Percentiles rank a stretch among this genome's conserved stretches.
phyloP scores from a whole-genome alignment of 108 stramenopile species.

The Skeletonema costatum region DNA sequence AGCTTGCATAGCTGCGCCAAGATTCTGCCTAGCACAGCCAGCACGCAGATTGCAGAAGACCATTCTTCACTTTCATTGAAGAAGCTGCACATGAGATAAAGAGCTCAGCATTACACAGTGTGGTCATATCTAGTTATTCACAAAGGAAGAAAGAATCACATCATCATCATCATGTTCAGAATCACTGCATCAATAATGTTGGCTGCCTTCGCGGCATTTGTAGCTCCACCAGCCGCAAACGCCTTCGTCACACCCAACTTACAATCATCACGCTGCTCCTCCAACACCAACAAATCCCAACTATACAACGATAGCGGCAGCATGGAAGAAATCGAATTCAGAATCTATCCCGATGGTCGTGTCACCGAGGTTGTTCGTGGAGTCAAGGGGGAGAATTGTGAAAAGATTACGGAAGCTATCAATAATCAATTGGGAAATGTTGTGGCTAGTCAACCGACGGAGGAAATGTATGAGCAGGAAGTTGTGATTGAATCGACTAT shows the following conservation, averaged over 20 bases:
- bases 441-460: conserved; percentile 65
- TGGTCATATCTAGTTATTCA: too few species aligned
- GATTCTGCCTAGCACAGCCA: too few species aligned
- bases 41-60: too few species aligned
- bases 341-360: conserved; percentile 84
- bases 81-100: too few species aligned
- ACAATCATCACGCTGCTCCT: background rate
- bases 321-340: conserved; percentile 81
- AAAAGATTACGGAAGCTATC: conserved; percentile 72
- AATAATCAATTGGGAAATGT: conserved; percentile 77
- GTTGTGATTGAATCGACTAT: conserved; percentile 64
- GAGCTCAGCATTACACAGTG: too few species aligned
- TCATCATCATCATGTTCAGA: background rate
- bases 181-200: background rate
- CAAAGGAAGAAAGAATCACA: too few species aligned
- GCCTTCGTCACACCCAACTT: background rate
- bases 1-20: background rate
- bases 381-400: conserved; percentile 76
- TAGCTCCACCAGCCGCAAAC: background rate
- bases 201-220: background rate
- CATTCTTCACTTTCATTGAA: too few species aligned
- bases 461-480: conserved; percentile 84
- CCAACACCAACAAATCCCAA: background rate
- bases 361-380: conserved; percentile 84
- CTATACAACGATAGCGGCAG: conserved; percentile 25